phyloP scores from a whole-genome alignment of 805 yeast genomes.

The Huiozyma naganishii region DNA sequence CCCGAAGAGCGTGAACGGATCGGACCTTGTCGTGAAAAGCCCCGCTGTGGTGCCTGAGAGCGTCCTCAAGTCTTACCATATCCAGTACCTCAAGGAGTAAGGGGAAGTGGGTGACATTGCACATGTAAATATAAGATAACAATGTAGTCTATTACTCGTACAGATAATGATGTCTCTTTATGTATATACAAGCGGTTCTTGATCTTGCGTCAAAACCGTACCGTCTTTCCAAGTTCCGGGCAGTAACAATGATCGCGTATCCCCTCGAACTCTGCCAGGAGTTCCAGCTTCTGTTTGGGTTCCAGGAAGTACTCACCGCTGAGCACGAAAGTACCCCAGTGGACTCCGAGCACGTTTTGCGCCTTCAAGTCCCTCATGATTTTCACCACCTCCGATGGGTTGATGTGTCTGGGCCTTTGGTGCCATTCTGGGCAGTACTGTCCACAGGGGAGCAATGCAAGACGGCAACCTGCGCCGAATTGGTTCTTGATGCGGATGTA shows the following conservation, averaged over 20 bases:
- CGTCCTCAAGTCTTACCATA: constrained; percentile 44
- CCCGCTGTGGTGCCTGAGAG: constrained; percentile 55
- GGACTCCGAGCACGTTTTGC: constrained; percentile 68
- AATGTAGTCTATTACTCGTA: background rate
- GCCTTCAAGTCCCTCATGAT: constrained; percentile 56
- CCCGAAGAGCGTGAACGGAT: constrained; percentile 85
- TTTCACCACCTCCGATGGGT: constrained; percentile 65
- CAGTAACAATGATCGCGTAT: constrained; percentile 34
- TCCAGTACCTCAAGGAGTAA: background rate
- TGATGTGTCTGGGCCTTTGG: constrained; percentile 77
- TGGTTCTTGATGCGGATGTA: constrained; percentile 54
- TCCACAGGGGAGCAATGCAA: constrained; percentile 84
- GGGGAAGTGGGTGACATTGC: no score
- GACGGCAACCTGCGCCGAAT: constrained; percentile 46
- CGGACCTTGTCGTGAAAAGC: constrained; percentile 78
- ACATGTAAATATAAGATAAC: background rate
- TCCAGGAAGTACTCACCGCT: constrained; percentile 83
- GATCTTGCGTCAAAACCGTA: constrained; percentile 29
- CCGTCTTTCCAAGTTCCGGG: constrained; percentile 71
- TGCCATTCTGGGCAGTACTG: constrained; percentile 96
- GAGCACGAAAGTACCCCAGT: constrained; percentile 91
- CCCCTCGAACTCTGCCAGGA: constrained; percentile 34
- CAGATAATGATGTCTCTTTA: background rate
- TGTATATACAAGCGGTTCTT: background rate
- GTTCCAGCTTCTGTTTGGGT: constrained; percentile 53